These are phyloP conservation scores for Syzygium aromaticum DNA, from an alignment of 345 rosid genomes.

Conservation along the genomic window DNA sequence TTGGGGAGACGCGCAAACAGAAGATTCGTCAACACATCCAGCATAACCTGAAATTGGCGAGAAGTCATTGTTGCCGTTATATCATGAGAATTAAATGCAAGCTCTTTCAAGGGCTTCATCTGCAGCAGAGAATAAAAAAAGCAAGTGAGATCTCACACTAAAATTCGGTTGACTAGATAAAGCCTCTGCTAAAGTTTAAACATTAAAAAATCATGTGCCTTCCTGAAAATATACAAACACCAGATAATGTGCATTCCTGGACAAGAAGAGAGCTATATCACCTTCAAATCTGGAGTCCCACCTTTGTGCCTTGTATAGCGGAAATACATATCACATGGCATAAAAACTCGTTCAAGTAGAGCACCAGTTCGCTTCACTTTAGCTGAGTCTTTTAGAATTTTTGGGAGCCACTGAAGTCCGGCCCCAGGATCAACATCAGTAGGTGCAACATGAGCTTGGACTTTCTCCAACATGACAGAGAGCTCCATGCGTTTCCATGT, in stretches of 20 bases:
- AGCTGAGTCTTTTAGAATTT: conserved; percentile 76
- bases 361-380: conserved; percentile 98
- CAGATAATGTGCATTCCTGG: neutral
- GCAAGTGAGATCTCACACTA: neutral
- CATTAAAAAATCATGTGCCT: neutral
- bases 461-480: conserved; percentile 95
- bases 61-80: conserved; percentile 97
- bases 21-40: conserved; percentile 92
- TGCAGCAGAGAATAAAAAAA: conserved; percentile 23
- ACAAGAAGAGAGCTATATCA: conserved; percentile 19
- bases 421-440: conserved; percentile 99
- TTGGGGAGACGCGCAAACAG: conserved; percentile 98
- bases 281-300: conserved; percentile 93
- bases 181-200: neutral
- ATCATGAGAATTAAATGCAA: conserved; percentile 70
- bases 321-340: conserved; percentile 98
- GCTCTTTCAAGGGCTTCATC: conserved; percentile 98
- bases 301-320: conserved; percentile 97
- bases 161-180: neutral
- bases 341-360: conserved; percentile 94
- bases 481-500: conserved; percentile 83
- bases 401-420: conserved; percentile 98
- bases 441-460: conserved; percentile 99
- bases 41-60: conserved; percentile 96
- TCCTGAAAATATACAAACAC: neutral